Evolutionary conservation across 768 basidiomycete genomes (phyloP).

Genomic region (Psilocybe azurescens): DNA sequence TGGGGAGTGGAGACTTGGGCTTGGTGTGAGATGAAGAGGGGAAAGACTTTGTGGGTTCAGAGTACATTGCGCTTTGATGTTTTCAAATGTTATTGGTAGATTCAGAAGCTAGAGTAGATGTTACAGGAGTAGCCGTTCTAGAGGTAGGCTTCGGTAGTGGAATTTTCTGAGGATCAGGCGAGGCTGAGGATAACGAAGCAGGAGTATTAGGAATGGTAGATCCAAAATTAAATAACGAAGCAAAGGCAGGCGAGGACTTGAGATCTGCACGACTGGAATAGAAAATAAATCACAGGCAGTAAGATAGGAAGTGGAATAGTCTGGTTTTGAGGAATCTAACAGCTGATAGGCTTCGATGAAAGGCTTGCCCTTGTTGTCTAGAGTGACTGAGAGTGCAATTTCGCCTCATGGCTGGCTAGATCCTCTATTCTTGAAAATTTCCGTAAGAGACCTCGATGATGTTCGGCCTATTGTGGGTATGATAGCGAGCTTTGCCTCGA

Average conservation of each 20-base stretch:
- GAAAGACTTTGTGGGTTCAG: too few relatives aligned
- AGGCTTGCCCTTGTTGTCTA: neutral
- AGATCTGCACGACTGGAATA: too few relatives aligned
- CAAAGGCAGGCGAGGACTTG: neutral
- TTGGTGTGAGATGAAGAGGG: too few relatives aligned
- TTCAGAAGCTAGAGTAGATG: neutral
- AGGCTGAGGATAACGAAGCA: neutral
- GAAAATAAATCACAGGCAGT: too few relatives aligned
- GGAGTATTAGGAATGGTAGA: neutral
- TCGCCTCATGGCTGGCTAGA: neutral
- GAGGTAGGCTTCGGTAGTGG: too few relatives aligned
- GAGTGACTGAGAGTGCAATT: slow-evolving; percentile 3
- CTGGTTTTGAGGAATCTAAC: slow-evolving; percentile 7
- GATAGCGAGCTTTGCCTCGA: neutral
- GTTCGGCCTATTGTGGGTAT: too few relatives aligned
- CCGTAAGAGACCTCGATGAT: neutral
- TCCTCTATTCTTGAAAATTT: slow-evolving; percentile 14
- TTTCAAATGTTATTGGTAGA: too few relatives aligned
- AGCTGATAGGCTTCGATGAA: slow-evolving; percentile 5
- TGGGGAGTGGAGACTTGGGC: too few relatives aligned
- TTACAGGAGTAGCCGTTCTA: too few relatives aligned
- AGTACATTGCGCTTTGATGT: too few relatives aligned
- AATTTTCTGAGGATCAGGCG: too few relatives aligned
- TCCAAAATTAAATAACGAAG: neutral
- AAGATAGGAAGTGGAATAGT: neutral